Evolutionary conservation across 2,329 filamentous ascomycete species (phyloP), one percentile per base, ranked within the genome.

Genomic region (Claviceps cyperi): DNA sequence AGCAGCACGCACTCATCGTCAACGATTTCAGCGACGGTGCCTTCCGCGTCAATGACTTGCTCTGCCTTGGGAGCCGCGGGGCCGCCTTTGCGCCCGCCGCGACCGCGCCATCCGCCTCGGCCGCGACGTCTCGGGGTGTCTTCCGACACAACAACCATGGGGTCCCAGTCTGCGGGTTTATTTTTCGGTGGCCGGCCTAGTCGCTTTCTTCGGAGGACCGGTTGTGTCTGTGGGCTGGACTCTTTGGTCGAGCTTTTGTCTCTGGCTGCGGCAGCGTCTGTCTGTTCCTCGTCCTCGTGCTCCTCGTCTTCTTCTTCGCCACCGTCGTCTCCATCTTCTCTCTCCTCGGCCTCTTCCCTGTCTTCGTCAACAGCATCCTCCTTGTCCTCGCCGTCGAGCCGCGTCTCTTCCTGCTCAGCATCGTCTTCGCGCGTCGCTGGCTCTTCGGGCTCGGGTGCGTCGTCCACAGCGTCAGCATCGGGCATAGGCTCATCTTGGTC

Each of bases 1-100:
- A 90, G 87, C 43, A 98, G 73, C 36, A 84, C 84, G 43, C 94
- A 87, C 69, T 98, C 92, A 60, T 98, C 92, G 61, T 95, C 78
- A 53, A 88, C 76, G 51, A 98, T 91, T 60, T 92, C 85, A 69
- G 91, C 83, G 67, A 88, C 81, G 52, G 89, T 95, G 48, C 92
- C 92, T 60, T 96, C 89, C 61, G 94, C 94, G 66, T 97, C 92
- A 53, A 95, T 84, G 5, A 88, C 81, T 53, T 94, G 86, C 60
- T 89, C 81, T 1, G 83, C 87, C 46, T 86, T 81, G 60, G 90
- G 86, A 39, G 83, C 82, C 14, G 82, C 79, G 4, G 82, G 78
- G 39, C 82, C 83, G 51, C 84, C 82, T 60, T 77, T 79, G 54
- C 70, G 83, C 58, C 69, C 86, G 66, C 71, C 86, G 4, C 79